Evolutionary conservation across 148 eudicot species (phyloP).

Genomic region (Simmondsia chinensis): DNA sequence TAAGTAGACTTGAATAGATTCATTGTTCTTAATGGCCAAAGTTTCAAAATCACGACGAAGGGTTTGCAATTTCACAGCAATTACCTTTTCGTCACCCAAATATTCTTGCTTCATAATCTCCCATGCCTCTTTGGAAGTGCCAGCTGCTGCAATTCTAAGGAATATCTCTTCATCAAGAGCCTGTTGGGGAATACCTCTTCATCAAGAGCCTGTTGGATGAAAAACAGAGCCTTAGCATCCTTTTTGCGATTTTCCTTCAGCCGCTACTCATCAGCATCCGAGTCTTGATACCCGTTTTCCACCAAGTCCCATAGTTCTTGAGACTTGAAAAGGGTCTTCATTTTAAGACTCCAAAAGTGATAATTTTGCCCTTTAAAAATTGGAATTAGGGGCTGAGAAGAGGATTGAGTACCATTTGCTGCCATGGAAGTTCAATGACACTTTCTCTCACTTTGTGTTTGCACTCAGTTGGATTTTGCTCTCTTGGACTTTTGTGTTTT

Average conservation of each 20-base stretch:
- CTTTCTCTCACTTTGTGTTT: too few species aligned
- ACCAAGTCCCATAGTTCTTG: slow-evolving; percentile 12
- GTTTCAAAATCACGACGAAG: too few species aligned
- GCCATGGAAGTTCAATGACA: too few species aligned
- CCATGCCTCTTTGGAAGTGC: slow-evolving; percentile 7
- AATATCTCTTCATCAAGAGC: slow-evolving; percentile 8
- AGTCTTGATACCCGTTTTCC: not conserved
- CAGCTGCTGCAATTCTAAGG: not conserved
- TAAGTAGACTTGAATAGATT: not conserved
- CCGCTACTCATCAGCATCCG: not conserved
- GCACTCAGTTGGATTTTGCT: too few species aligned
- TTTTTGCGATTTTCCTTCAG: not conserved
- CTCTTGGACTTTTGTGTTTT: too few species aligned
- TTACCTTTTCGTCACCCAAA: slow-evolving; percentile 1
- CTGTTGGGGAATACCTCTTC: too few species aligned
- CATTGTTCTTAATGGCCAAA: too few species aligned
- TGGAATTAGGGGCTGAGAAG: too few species aligned
- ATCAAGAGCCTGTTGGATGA: slow-evolving; percentile 11
- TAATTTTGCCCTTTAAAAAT: too few species aligned
- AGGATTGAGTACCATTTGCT: too few species aligned
- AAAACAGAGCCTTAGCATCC: slow-evolving; percentile 8
- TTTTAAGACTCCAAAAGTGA: too few species aligned
- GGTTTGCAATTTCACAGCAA: not conserved
- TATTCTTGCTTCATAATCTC: not conserved
- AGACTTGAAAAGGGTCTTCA: too few species aligned